Conservation (phyloP, 768 basidiomycete genomes). For the Boletellus ananas region DNA sequence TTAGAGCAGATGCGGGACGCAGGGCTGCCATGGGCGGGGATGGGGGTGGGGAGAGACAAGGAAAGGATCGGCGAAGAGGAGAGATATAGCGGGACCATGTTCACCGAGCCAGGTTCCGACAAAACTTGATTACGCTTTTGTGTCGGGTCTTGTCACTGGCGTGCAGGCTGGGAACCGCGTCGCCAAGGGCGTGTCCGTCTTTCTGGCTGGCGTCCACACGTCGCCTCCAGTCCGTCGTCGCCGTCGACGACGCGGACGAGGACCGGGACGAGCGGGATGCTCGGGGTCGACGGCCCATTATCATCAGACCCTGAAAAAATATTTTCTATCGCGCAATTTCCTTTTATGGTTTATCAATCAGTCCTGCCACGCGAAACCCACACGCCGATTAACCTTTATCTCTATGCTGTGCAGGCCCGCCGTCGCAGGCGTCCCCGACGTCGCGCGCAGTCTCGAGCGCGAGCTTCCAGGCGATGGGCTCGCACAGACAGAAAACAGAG, state of each 20-base stretch:
- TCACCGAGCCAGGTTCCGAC: conserved; percentile 40
- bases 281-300: conserved; percentile 22
- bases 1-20: conserved; percentile 25
- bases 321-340: conserved; percentile 14
- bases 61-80: conserved; percentile 12
- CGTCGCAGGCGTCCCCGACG: too few relatives aligned
- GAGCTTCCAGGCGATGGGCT: neutral
- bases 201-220: neutral
- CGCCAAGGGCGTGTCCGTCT: conserved; percentile 8
- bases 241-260: conserved; percentile 5
- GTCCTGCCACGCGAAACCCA: conserved; percentile 11
- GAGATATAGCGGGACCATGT: conserved; percentile 26
- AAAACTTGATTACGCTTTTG: conserved; percentile 36
- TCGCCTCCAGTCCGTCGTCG: neutral
- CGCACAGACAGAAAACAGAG: neutral
- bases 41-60: conserved; percentile 16
- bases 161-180: conserved; percentile 8
- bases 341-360: conserved; percentile 17
- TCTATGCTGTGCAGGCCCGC: conserved; percentile 14
- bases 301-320: neutral
- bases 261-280: conserved; percentile 6
- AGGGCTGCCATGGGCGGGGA: conserved; percentile 28
- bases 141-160: conserved; percentile 9
- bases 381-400: conserved; percentile 15
- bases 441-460: neutral